phyloP scores from a whole-genome alignment of 176 grass and related monocot genomes.

The Pontederia crassipes region DNA sequence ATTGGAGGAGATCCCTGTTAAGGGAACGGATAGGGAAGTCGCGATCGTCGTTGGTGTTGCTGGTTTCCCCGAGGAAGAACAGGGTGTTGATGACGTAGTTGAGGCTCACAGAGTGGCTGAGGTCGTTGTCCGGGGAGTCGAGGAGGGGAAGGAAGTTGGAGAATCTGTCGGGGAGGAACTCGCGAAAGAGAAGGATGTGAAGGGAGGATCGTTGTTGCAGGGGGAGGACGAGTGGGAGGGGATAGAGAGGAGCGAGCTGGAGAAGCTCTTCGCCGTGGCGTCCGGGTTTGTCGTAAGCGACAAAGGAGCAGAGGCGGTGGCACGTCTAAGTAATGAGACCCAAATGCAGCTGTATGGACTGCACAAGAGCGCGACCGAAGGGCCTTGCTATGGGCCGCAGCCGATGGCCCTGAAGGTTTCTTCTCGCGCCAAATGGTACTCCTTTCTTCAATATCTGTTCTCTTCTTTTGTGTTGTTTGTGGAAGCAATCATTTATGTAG shows the following conservation, averaged over 20 bases:
- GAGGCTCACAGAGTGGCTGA: neutral
- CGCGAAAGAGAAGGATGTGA: neutral
- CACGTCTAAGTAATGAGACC: constrained; percentile 45
- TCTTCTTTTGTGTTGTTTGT: neutral
- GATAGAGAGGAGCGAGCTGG: constrained; percentile 75
- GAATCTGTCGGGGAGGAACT: neutral
- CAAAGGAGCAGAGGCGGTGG: constrained; percentile 35
- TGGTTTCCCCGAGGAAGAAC: too few relatives aligned
- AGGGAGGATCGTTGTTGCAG: constrained; percentile 13
- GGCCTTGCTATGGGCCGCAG: constrained; percentile 67
- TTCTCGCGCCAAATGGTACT: constrained; percentile 83
- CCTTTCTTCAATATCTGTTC: constrained; percentile 3
- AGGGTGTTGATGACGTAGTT: too few relatives aligned
- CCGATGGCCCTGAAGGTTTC: constrained; percentile 73
- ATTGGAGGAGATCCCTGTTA: neutral
- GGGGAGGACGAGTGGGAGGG: constrained; percentile 91
- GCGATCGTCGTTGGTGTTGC: too few relatives aligned
- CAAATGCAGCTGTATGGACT: constrained; percentile 72
- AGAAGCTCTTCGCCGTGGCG: constrained; percentile 55
- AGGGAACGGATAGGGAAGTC: neutral
- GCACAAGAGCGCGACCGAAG: constrained; percentile 77
- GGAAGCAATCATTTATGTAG: too few relatives aligned
- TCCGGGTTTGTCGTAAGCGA: constrained; percentile 41
- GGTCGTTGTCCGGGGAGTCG: constrained; percentile 5
- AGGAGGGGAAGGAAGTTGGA: neutral